These are phyloP conservation scores for Fomitopsis pulvina DNA, from an alignment of 768 basidiomycete genomes.

Conservation along the genomic window DNA sequence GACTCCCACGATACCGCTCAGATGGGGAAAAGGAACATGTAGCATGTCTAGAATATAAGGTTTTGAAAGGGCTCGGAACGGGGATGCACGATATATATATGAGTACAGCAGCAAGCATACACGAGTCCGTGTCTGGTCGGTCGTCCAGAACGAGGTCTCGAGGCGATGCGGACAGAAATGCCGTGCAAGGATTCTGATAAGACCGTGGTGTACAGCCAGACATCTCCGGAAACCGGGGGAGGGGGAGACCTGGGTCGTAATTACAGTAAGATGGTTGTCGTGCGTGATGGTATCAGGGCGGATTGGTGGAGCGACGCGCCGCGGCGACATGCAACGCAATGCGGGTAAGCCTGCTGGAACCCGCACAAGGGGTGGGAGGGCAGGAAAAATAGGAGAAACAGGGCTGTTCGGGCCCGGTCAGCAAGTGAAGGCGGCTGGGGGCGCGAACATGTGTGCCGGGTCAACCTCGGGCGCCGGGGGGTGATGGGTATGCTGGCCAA, in stretches of 20 bases:
- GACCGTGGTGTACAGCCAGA: not conserved
- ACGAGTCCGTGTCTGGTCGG: not conserved
- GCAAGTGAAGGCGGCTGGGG: not conserved
- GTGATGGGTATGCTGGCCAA: not conserved
- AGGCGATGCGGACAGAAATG: not conserved
- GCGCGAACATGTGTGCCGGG: constrained; percentile 3
- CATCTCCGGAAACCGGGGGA: not conserved
- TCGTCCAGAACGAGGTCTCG: not conserved
- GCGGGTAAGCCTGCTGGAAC: not conserved
- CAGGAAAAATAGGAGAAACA: not conserved
- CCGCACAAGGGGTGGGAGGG: not conserved
- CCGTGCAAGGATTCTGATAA: not conserved
- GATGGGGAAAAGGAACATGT: not conserved
- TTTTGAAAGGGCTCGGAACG: not conserved
- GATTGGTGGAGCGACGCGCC: not conserved
- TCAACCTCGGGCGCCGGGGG: constrained; percentile 1
- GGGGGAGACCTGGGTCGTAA: not conserved
- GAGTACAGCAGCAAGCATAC: not conserved
- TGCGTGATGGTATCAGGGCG: not conserved
- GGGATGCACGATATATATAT: not conserved
- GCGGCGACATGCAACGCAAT: not conserved
- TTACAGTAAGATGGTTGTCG: not conserved
- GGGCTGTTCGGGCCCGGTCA: not conserved
- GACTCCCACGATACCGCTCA: not conserved
- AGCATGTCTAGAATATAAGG: not conserved